Evolutionary conservation across 2,329 filamentous ascomycete genomes (phyloP), one percentile per base, ranked within the genome.

Genomic region (Aspergillus nomiae): DNA sequence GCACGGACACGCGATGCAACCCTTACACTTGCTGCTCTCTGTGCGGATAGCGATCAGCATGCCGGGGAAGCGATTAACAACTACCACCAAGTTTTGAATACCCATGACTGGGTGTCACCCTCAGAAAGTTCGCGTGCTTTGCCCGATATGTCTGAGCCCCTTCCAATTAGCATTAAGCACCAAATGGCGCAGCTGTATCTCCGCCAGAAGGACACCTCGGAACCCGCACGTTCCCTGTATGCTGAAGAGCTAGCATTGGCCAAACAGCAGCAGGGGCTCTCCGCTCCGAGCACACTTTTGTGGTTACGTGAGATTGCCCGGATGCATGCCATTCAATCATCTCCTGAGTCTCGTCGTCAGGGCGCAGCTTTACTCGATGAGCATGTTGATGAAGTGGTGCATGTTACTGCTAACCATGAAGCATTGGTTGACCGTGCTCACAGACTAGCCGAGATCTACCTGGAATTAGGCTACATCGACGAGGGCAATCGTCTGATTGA

Each of bases 161-260:
- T 79, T 1, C 68, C 83, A 14, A 76, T 77, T 24, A 82, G 77
- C 0, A 78, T 85, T 67, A 85, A 83, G 71, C 83, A 80, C 65
- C 80, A 82, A 10, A 74, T 85, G 28, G 82, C 83, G 2, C 81
- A 78, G 69, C 68, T 85, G 21, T 85, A 85, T 58, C 68, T 81
- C 43, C 79, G 78, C 11, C 77, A 77, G 7, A 77, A 77, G 12
- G 75, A 74, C 41, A 74, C 74, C 0, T 72, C 75, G 0, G 75
- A 73, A 2, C 77, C 76, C 43, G 82, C 81, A 6, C 74, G 79
- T 16, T 67, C 67, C 1, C 63, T 82, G 19, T 78, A 78, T 56
- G 72, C 78, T 2, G 82, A 84, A 67, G 76, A 79, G 11, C 81
- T 82, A 61, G 74, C 76, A 5, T 70, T 81, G 11, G 74, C 78